These are phyloP conservation scores for Panicum hallii DNA, from an alignment of 202 grass and related monocot genomes.

Conservation along the genomic window DNA sequence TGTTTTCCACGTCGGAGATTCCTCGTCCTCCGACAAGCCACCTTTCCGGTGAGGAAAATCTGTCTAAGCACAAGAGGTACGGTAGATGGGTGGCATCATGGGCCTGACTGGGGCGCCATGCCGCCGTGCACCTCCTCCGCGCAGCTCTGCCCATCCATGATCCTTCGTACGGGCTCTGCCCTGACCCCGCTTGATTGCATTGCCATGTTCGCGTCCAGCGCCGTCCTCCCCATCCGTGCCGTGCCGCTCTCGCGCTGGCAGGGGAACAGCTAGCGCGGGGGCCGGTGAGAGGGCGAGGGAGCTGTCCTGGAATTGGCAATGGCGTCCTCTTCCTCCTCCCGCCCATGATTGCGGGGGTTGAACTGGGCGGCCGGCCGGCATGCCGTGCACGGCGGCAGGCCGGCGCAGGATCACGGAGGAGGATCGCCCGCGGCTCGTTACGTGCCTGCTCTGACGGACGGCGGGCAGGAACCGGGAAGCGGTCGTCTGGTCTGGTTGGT, in stretches of 20 bases:
- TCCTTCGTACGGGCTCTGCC: not conserved
- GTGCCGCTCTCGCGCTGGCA: not conserved
- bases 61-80: not conserved
- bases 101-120: not conserved
- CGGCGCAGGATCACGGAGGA: conserved; percentile 1
- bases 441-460: not conserved
- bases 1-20: conserved; percentile 38
- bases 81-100: not conserved
- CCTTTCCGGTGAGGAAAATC: conserved; percentile 21
- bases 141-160: not conserved
- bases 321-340: not conserved
- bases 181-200: not conserved
- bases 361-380: not conserved
- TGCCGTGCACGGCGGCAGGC: not conserved
- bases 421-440: conserved; percentile 31
- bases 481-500: no score
- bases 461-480: no score
- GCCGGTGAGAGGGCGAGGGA: not conserved
- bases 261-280: not conserved
- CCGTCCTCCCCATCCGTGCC: not conserved
- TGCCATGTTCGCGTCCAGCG: not conserved
- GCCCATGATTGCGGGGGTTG: conserved; percentile 4
- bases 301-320: conserved; percentile 17
- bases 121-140: not conserved
- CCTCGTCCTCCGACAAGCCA: not conserved